Conservation (phyloP, 2,329 filamentous ascomycete genomes). For the Balansia obtecta region DNA sequence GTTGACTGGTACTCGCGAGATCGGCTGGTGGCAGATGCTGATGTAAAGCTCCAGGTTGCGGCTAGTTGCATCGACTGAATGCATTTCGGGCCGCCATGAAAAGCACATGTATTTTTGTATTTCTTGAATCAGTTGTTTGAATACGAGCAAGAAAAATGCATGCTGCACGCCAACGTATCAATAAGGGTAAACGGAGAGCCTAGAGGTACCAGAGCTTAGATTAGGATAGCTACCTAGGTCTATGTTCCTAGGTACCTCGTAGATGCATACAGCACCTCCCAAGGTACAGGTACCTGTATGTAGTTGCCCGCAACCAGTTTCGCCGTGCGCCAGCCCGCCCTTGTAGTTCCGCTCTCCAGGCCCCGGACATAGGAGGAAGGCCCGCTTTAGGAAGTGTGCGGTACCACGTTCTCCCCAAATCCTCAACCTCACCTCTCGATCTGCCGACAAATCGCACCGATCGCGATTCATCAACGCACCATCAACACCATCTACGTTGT, state of each 20-base stretch:
- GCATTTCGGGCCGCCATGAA: no score
- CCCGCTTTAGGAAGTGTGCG: slow-evolving; percentile 25
- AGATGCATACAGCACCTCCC: no score
- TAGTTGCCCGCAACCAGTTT: slow-evolving; percentile 1
- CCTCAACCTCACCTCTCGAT: slow-evolving; percentile 44
- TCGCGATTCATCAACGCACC: slow-evolving; percentile 39
- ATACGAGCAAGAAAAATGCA: no score
- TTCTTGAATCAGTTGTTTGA: no score
- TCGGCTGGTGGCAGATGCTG: not conserved
- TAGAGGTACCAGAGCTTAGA: no score
- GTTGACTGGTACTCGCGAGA: not conserved
- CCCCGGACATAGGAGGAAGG: slow-evolving; percentile 12
- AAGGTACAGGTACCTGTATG: no score
- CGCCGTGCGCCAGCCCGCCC: slow-evolving; percentile 10
- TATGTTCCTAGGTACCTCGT: no score
- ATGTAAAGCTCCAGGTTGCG: not conserved
- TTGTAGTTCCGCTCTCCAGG: not conserved
- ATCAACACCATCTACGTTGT: slow-evolving; percentile 28
- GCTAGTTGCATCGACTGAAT: not conserved
- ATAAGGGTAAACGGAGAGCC: no score
- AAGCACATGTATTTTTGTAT: no score
- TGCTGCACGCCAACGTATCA: no score
- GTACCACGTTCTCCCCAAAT: slow-evolving; percentile 28
- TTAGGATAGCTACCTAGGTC: no score
- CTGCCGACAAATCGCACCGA: slow-evolving; percentile 36